Percentiles rank a stretch among this genome's conserved stretches.
Conservation (phyloP, 2,329 filamentous ascomycete species). For the Proliferodiscus dingleyae region DNA sequence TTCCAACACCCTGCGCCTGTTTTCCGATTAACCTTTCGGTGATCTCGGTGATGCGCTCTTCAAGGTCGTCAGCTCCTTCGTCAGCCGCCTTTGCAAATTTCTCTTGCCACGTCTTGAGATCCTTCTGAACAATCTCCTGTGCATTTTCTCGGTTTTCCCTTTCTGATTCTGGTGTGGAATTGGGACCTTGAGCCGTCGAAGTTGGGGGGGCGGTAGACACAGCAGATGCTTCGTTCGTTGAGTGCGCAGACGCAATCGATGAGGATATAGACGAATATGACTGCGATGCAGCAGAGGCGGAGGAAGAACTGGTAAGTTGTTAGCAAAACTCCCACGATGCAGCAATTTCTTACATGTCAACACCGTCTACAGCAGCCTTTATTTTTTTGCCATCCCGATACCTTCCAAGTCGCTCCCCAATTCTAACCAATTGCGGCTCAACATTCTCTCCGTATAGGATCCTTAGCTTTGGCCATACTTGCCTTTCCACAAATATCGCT, state of each 20-base stretch:
- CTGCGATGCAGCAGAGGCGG: constrained; percentile 27
- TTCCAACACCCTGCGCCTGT: constrained; percentile 62
- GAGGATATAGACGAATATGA: constrained; percentile 25
- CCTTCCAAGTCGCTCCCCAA: constrained; percentile 80
- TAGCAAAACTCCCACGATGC: constrained; percentile 11
- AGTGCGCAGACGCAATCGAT: constrained; percentile 20
- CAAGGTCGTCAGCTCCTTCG: constrained; percentile 69
- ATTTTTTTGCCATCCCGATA: constrained; percentile 61
- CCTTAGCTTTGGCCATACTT: constrained; percentile 75
- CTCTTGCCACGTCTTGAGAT: constrained; percentile 79
- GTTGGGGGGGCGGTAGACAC: constrained; percentile 15
- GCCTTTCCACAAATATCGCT: constrained; percentile 66
- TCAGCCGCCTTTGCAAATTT: constrained; percentile 84
- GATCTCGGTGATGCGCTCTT: constrained; percentile 62
- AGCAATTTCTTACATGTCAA: constrained; percentile 39
- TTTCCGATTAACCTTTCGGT: constrained; percentile 62
- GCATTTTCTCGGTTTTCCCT: constrained; percentile 52
- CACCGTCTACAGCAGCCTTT: constrained; percentile 52
- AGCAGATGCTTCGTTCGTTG: constrained; percentile 14
- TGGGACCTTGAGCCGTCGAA: constrained; percentile 25
- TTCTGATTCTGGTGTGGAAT: constrained; percentile 34
- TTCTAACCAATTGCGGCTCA: constrained; percentile 89
- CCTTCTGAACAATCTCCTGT: constrained; percentile 66
- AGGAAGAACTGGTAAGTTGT: constrained; percentile 21
- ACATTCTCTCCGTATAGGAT: constrained; percentile 86